These are phyloP conservation scores for Eucalyptus grandis DNA, from an alignment of 345 rosid genomes.

Conservation along the genomic window DNA sequence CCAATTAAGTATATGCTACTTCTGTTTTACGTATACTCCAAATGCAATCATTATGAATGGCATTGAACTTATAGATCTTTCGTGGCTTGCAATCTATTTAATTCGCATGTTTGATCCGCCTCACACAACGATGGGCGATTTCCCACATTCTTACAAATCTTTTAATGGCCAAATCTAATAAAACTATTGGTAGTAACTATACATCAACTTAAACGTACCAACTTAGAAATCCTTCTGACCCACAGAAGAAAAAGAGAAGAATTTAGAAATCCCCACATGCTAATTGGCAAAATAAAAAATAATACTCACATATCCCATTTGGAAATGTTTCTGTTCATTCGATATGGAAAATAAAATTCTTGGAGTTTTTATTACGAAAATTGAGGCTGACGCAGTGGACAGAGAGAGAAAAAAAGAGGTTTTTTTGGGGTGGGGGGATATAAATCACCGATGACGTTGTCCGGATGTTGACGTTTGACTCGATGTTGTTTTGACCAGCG, in stretches of 20 bases:
- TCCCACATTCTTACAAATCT: background rate
- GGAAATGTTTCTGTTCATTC: background rate
- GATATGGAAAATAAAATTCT: background rate
- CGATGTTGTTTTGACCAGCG: background rate
- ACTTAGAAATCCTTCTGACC: background rate
- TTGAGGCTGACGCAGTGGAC: background rate
- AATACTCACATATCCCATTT: background rate
- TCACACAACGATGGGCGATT: background rate
- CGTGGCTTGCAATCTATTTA: accelerated
- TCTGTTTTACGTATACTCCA: background rate
- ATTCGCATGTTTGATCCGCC: accelerated
- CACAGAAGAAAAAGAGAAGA: too few species aligned
- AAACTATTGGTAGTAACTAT: background rate
- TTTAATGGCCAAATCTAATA: background rate
- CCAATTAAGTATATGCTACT: background rate
- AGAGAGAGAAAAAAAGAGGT: background rate
- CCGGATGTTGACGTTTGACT: background rate
- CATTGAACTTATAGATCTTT: background rate
- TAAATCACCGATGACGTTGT: background rate
- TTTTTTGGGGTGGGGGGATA: too few species aligned
- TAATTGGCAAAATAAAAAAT: background rate
- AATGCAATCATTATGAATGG: too few species aligned
- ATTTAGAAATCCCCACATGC: background rate
- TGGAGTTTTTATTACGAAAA: background rate
- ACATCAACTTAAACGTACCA: background rate